Conservation (phyloP, 2,329 filamentous ascomycete genomes). For the Fusarium sp. region DNA sequence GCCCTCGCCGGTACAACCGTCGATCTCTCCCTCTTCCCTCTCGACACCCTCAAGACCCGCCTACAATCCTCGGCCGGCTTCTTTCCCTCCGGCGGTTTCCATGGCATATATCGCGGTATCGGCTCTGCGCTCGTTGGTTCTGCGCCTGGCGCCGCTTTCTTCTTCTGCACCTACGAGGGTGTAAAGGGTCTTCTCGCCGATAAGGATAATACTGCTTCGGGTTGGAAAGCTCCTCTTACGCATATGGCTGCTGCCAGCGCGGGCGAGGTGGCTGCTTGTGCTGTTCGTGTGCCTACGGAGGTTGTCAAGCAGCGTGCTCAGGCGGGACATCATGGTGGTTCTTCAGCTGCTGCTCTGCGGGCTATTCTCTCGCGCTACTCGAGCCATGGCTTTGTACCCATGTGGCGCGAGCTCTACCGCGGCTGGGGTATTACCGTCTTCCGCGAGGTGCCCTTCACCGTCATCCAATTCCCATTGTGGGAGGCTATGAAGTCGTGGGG, state of each 20-base stretch:
- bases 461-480: slow-evolving; percentile 98
- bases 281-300: slow-evolving; percentile 93
- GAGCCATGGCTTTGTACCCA: slow-evolving; percentile 64
- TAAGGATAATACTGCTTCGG: slow-evolving; percentile 42
- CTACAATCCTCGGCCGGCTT: slow-evolving; percentile 88
- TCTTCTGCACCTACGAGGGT: slow-evolving; percentile 95
- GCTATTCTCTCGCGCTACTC: slow-evolving; percentile 74
- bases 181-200: slow-evolving; percentile 71
- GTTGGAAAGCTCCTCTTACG: slow-evolving; percentile 57
- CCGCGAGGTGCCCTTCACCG: slow-evolving; percentile 96
- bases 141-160: slow-evolving; percentile 93
- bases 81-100: slow-evolving; percentile 87
- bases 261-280: slow-evolving; percentile 93
- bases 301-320: slow-evolving; percentile 98
- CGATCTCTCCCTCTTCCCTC: slow-evolving; percentile 95
- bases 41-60: slow-evolving; percentile 98
- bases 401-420: slow-evolving; percentile 89
- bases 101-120: slow-evolving; percentile 92
- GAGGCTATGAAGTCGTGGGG: slow-evolving; percentile 88
- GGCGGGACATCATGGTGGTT: slow-evolving; percentile 84
- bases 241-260: slow-evolving; percentile 90
- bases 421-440: slow-evolving; percentile 95
- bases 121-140: slow-evolving; percentile 92
- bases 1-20: slow-evolving; percentile 95
- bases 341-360: slow-evolving; percentile 75